Evolutionary conservation across 306 rosid genomes (phyloP).

Genomic region (Luffa acutangula): DNA sequence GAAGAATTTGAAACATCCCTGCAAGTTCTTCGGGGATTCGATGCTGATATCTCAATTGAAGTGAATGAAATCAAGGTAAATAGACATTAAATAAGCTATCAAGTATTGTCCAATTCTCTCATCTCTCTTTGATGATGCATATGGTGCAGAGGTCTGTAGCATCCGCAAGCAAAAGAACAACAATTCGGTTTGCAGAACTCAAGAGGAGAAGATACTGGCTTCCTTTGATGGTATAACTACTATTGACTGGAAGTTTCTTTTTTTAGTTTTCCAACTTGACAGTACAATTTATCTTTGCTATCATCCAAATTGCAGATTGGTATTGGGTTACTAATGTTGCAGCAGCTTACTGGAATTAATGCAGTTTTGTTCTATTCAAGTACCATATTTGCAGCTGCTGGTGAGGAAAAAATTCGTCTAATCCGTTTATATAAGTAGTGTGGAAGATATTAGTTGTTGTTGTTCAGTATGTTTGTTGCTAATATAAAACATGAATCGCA

Average conservation of each 20-base stretch:
- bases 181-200: slow-evolving; percentile 66
- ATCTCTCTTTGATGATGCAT: neutral
- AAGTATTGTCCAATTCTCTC: neutral
- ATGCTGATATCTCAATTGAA: slow-evolving; percentile 70
- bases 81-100: neutral
- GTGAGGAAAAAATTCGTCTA: slow-evolving; percentile 21
- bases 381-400: slow-evolving; percentile 67
- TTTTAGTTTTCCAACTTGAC: neutral
- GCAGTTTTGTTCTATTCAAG: slow-evolving; percentile 79
- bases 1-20: slow-evolving; percentile 79
- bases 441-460: neutral
- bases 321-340: slow-evolving; percentile 64
- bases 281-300: neutral
- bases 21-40: slow-evolving; percentile 79
- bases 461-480: neutral
- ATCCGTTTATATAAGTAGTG: neutral
- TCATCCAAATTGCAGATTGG: slow-evolving; percentile 43
- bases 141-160: slow-evolving; percentile 47
- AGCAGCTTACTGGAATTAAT: slow-evolving; percentile 76
- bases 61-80: slow-evolving; percentile 78
- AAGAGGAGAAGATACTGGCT: slow-evolving; percentile 74
- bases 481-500: neutral
- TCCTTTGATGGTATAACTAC: slow-evolving; percentile 53
- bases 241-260: neutral
- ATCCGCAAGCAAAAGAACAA: slow-evolving; percentile 37